These are phyloP conservation scores for Schizonepeta tenuifolia DNA, from an alignment of 257 asterid species.

Conservation along the genomic window DNA sequence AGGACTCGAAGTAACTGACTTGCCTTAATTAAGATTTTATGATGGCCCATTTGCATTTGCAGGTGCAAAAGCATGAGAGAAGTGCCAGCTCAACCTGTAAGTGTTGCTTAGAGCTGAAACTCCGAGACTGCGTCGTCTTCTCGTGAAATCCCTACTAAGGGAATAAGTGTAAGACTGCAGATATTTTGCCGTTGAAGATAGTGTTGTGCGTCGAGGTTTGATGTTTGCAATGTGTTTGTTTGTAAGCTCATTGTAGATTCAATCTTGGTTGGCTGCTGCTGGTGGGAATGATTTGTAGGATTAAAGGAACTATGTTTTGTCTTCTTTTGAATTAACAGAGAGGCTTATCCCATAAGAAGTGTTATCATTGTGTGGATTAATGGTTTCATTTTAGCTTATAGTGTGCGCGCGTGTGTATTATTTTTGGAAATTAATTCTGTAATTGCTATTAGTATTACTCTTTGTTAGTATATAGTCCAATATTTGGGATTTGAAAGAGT, in stretches of 20 bases:
- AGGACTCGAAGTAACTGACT: neutral
- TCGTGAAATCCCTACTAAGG: neutral
- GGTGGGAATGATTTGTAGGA: constrained; percentile 13
- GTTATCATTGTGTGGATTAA: neutral
- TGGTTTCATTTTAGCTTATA: too few species aligned
- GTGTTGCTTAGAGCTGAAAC: constrained; percentile 44
- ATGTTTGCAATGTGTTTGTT: constrained; percentile 23
- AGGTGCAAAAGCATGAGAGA: constrained; percentile 61
- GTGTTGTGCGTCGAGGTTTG: neutral
- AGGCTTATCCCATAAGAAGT: neutral
- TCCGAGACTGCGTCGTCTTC: neutral
- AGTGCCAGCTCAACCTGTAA: constrained; percentile 44
- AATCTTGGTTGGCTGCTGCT: constrained; percentile 6
- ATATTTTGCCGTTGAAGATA: constrained; percentile 15
- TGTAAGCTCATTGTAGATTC: constrained; percentile 19
- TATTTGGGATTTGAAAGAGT: too few species aligned
- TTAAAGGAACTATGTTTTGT: neutral
- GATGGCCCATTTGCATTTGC: constrained; percentile 28
- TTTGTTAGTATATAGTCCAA: too few species aligned
- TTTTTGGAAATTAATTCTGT: too few species aligned
- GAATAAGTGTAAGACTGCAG: neutral
- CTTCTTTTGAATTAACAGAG: neutral
- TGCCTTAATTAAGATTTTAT: neutral
- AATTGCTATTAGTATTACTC: too few species aligned
- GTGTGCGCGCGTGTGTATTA: too few species aligned